Evolutionary conservation across 2,329 filamentous ascomycete species (phyloP).

Genomic region (Botryotinia calthae): DNA sequence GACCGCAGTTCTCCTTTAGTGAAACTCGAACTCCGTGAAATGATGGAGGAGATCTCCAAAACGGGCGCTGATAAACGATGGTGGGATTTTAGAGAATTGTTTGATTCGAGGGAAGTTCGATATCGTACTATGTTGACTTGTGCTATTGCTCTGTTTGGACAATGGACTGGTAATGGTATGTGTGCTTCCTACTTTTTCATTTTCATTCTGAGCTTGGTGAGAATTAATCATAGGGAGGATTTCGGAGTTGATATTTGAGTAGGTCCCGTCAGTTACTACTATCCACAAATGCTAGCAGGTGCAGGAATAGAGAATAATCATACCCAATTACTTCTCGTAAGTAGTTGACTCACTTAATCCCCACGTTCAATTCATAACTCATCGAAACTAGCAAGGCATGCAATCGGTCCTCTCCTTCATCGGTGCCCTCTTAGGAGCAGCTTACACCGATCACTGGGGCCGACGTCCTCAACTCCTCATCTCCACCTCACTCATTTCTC

Average conservation of each 20-base stretch:
- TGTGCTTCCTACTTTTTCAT: slow-evolving; percentile 6
- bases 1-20: slow-evolving; percentile 28
- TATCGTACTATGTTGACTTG: slow-evolving; percentile 37
- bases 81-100: slow-evolving; percentile 38
- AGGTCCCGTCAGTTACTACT: slow-evolving; percentile 27
- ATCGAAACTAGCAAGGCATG: slow-evolving; percentile 40
- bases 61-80: slow-evolving; percentile 37
- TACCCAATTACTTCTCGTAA: slow-evolving; percentile 40
- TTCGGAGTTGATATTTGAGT: neutral
- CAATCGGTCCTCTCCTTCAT: slow-evolving; percentile 39
- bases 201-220: fast-evolving
- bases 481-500: slow-evolving; percentile 38
- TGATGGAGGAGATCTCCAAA: slow-evolving; percentile 33
- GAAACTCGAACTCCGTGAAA: slow-evolving; percentile 35
- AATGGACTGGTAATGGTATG: slow-evolving; percentile 40
- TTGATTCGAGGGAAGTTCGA: slow-evolving; percentile 32
- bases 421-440: slow-evolving; percentile 34
- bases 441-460: slow-evolving; percentile 33
- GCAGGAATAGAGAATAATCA: slow-evolving; percentile 40
- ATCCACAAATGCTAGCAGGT: slow-evolving; percentile 30
- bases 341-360: fast-evolving
- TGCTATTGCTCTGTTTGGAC: slow-evolving; percentile 38
- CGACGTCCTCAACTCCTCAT: slow-evolving; percentile 45
- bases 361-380: fast-evolving
- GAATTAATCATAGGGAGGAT: fast-evolving